Conservation (phyloP, 345 rosid species). For the Passiflora organensis region DNA sequence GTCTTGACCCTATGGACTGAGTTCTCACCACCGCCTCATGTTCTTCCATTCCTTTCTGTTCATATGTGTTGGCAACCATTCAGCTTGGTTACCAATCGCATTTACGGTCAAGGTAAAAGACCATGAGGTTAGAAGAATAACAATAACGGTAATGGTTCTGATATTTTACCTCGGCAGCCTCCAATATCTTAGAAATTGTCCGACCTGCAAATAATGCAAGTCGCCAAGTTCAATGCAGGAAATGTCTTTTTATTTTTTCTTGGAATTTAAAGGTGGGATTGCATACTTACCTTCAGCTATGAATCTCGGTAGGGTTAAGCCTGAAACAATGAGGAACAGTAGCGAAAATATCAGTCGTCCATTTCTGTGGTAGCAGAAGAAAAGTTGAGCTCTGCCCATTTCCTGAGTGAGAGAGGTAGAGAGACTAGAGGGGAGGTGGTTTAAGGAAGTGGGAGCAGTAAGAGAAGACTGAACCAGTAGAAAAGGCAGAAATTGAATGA, state of each 20-base stretch:
- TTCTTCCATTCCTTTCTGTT: constrained; percentile 4
- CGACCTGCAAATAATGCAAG: constrained; percentile 27
- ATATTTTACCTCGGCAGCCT: constrained; percentile 25
- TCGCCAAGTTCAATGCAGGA: not conserved
- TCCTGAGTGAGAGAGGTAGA: not conserved
- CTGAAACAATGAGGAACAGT: constrained; percentile 32
- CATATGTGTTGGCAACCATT: no score
- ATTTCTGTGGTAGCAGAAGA: constrained; percentile 19
- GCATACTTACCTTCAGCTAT: constrained; percentile 30
- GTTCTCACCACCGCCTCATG: constrained; percentile 21
- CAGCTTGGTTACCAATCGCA: not conserved
- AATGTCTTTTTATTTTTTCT: not conserved
- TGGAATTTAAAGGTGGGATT: not conserved
- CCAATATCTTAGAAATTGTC: constrained; percentile 25
- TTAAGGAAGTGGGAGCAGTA: constrained; percentile 2
- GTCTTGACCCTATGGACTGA: constrained; percentile 51
- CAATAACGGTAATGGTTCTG: not conserved
- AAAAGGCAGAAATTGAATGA: constrained; percentile 16
- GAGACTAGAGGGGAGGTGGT: not conserved
- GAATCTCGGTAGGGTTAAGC: constrained; percentile 25
- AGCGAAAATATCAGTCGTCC: constrained; percentile 24
- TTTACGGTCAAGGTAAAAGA: not conserved
- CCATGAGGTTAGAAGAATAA: not conserved
- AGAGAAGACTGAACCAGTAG: constrained; percentile 10
- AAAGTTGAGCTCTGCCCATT: constrained; percentile 34